Evolutionary conservation across 371 early-diverging fungal genomes (phyloP).

Genomic region (Circinella minor): DNA sequence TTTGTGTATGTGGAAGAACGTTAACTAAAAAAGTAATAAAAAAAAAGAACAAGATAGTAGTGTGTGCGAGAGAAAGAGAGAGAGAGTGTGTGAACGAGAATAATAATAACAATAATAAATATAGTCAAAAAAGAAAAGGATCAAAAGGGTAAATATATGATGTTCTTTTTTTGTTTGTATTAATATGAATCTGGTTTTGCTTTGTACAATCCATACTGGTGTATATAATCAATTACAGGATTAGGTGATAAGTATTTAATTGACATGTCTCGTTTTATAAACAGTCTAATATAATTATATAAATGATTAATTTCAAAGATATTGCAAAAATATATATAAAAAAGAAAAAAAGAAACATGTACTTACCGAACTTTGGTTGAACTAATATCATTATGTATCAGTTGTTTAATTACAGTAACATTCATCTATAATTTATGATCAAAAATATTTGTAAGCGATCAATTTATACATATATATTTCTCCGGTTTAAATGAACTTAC

Average conservation of each 20-base stretch:
- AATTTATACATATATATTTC: not conserved
- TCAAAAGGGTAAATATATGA: no score
- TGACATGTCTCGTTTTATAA: conserved; percentile 92
- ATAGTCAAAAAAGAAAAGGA: not conserved
- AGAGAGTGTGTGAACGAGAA: no score
- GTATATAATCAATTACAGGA: conserved; percentile 92
- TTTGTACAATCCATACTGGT: conserved; percentile 71
- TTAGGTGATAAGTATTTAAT: conserved; percentile 96
- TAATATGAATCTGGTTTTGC: not conserved
- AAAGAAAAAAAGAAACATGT: not conserved
- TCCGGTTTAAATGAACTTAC: conserved; percentile 37
- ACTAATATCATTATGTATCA: conserved; percentile 95
- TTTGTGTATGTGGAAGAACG: no score
- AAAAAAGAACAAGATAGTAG: no score
- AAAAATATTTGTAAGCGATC: not conserved
- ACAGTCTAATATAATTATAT: conserved; percentile 62
- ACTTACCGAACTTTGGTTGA: conserved; percentile 90
- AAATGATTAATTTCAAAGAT: not conserved
- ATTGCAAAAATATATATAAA: not conserved
- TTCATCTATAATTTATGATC: conserved; percentile 62
- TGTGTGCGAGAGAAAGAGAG: no score
- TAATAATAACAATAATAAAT: no score
- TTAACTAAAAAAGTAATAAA: no score
- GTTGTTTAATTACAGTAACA: conserved; percentile 91
- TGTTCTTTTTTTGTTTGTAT: no score